Evolutionary conservation across 148 eudicot genomes (phyloP).

Genomic region (Vaccinium corymbosum): DNA sequence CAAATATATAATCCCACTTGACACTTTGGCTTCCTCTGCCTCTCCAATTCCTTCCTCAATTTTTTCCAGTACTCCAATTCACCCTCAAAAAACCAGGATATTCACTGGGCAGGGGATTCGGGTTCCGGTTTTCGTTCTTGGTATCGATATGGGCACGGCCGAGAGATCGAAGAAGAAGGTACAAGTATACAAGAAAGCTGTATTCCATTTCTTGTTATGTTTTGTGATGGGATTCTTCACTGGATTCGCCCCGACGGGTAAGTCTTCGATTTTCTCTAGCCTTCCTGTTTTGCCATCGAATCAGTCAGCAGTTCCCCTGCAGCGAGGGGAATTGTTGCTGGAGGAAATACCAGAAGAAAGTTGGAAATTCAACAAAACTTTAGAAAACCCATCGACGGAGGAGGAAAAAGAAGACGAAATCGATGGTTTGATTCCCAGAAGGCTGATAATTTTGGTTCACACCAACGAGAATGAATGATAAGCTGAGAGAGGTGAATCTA

Average conservation of each 20-base stretch:
- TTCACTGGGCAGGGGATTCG: background rate
- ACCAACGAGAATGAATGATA: conserved; percentile 53
- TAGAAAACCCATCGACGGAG: background rate
- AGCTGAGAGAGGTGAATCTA: conserved; percentile 43
- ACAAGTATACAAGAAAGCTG: conserved; percentile 67
- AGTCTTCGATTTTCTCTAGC: conserved; percentile 31
- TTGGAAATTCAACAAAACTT: conserved; percentile 27
- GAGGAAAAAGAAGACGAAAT: conserved; percentile 15
- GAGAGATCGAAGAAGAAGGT: conserved; percentile 72
- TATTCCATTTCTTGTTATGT: conserved; percentile 69
- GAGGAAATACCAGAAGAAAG: background rate
- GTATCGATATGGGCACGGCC: conserved; percentile 35
- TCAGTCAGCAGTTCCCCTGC: conserved; percentile 34
- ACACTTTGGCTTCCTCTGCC: background rate
- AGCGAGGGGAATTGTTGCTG: conserved; percentile 22
- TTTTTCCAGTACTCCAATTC: background rate
- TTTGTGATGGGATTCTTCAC: conserved; percentile 84
- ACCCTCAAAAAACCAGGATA: background rate
- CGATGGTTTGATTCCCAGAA: conserved; percentile 31
- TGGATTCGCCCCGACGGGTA: conserved; percentile 77
- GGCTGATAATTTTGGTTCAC: conserved; percentile 71
- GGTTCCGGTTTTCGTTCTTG: background rate
- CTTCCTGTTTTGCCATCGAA: conserved; percentile 12
- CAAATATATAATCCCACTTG: conserved; percentile 17
- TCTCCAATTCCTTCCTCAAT: background rate